Conservation (phyloP, 2,329 filamentous ascomycete species). For the Colletotrichum sp. region DNA sequence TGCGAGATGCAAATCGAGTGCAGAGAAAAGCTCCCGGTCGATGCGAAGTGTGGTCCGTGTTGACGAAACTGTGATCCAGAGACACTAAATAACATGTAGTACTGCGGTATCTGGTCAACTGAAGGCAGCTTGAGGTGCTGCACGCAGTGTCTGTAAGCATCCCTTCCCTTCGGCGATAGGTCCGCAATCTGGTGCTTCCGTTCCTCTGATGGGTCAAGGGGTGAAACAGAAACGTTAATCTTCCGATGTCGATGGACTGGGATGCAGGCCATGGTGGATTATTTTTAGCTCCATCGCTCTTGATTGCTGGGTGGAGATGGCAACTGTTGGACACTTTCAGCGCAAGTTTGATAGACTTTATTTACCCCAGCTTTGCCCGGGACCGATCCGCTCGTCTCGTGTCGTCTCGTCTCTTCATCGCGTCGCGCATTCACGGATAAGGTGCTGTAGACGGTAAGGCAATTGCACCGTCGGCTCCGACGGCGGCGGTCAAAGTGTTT, state of each 20-base stretch:
- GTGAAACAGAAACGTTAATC: slow-evolving; percentile 23
- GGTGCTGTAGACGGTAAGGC: not conserved
- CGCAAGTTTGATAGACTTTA: not conserved
- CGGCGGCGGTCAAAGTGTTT: slow-evolving; percentile 1
- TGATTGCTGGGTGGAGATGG: not conserved
- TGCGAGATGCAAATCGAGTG: not conserved
- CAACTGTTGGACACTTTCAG: not conserved
- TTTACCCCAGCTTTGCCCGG: slow-evolving; percentile 20
- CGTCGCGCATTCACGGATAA: not conserved
- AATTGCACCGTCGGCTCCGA: slow-evolving; percentile 14
- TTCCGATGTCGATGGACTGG: slow-evolving; percentile 21
- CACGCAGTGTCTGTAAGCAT: not conserved
- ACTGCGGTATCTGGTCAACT: not conserved
- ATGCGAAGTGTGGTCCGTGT: not conserved
- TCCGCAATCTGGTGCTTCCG: slow-evolving; percentile 2
- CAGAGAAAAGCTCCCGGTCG: not conserved
- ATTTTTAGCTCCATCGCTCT: slow-evolving; percentile 17
- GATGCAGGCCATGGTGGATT: slow-evolving; percentile 17
- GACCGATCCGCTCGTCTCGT: slow-evolving; percentile 17
- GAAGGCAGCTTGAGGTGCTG: not conserved
- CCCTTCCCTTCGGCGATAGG: not conserved
- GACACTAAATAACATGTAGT: not conserved
- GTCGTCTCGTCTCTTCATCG: slow-evolving; percentile 5
- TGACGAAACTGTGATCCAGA: not conserved
- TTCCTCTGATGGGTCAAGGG: slow-evolving; percentile 17